Evolutionary conservation across 2,329 filamentous ascomycete species (phyloP).

Genomic region (Ilyonectria robusta): DNA sequence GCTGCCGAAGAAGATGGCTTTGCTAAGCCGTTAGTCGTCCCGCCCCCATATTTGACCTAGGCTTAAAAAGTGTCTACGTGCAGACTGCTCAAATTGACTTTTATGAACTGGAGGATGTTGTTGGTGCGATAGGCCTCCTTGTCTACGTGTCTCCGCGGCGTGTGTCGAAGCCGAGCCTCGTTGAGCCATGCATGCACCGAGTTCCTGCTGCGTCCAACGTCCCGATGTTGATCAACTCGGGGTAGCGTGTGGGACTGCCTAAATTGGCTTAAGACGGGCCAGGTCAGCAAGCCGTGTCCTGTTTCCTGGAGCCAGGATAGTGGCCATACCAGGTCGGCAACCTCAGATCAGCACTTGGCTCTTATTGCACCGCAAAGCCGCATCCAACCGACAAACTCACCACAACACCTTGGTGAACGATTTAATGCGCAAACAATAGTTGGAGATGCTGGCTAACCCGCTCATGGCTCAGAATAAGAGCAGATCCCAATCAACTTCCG

Average conservation of each 20-base stretch:
- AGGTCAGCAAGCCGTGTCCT: conserved; percentile 14
- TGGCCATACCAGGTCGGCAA: conserved; percentile 15
- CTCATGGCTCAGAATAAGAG: conserved; percentile 1
- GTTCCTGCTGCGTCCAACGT: conserved; percentile 19
- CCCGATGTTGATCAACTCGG: conserved; percentile 23
- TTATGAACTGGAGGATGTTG: background rate
- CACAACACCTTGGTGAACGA: background rate
- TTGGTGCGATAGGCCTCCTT: conserved; percentile 11
- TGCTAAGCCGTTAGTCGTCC: background rate
- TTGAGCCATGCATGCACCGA: conserved; percentile 18
- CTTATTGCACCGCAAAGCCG: background rate
- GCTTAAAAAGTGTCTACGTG: background rate
- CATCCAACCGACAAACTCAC: background rate
- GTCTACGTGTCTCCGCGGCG: conserved; percentile 10
- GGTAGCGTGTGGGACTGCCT: conserved; percentile 14
- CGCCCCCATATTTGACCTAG: conserved; percentile 10
- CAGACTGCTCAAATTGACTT: conserved; percentile 8
- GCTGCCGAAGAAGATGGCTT: background rate
- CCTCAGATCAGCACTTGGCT: conserved; percentile 2
- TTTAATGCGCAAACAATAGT: background rate
- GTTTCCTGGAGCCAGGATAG: conserved; percentile 20
- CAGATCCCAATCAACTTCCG: conserved; percentile 6
- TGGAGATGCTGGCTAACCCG: background rate
- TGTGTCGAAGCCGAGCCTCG: background rate
- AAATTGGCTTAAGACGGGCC: conserved; percentile 19